Percentiles rank a stretch among this genome's conserved stretches.
These are phyloP conservation scores for Epichloe elymi DNA, from an alignment of 2,329 filamentous ascomycete species.

Conservation along the genomic window DNA sequence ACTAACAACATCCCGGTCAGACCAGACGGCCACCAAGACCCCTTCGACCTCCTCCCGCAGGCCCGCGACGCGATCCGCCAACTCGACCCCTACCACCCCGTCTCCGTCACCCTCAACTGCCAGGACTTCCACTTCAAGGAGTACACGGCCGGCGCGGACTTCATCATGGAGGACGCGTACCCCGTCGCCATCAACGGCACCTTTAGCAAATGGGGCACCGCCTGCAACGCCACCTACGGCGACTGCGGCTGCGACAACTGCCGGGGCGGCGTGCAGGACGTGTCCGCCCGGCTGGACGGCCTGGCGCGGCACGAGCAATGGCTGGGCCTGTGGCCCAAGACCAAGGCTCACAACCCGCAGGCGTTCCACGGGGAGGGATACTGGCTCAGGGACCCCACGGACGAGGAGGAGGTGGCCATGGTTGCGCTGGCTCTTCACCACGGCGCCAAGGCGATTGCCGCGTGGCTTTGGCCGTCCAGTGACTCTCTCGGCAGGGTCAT, in stretches of 20 bases:
- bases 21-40: constrained; percentile 43
- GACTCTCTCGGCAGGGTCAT: constrained; percentile 23
- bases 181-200: constrained; percentile 43
- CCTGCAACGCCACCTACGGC: constrained; percentile 45
- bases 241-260: constrained; percentile 53
- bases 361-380: constrained; percentile 34
- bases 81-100: constrained; percentile 48
- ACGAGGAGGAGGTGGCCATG: constrained; percentile 31
- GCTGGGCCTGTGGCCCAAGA: constrained; percentile 29
- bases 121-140: constrained; percentile 45
- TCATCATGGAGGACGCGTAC: constrained; percentile 48
- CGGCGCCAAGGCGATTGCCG: constrained; percentile 28
- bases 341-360: constrained; percentile 32
- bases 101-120: constrained; percentile 47
- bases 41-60: constrained; percentile 31
- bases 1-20: constrained; percentile 9
- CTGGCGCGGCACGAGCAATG: constrained; percentile 24
- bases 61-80: constrained; percentile 31
- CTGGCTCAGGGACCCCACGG: constrained; percentile 32
- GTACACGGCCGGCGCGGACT: constrained; percentile 42
- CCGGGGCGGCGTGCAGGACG: constrained; percentile 36
- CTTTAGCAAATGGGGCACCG: constrained; percentile 41
- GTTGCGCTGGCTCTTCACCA: constrained; percentile 31
- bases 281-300: constrained; percentile 28
- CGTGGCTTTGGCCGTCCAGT: constrained; percentile 32